A percentile compares a stretch with the other conserved stretches of the same genome.
phyloP scores from a whole-genome alignment of 495 filamentous ascomycete genomes.

The Aspergillus nidulans region DNA sequence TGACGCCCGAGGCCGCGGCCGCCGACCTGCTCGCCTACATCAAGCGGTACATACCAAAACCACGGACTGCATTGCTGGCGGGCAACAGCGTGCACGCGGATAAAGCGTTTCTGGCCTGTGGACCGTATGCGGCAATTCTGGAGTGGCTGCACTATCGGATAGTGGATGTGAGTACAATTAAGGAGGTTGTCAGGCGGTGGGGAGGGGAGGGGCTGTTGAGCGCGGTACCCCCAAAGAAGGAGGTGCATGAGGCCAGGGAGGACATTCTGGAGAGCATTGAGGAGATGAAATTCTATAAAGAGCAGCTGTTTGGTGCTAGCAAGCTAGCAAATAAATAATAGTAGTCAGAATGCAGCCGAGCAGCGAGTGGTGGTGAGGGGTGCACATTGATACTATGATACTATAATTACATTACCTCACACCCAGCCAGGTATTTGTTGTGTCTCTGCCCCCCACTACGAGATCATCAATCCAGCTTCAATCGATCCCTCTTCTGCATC shows the following conservation, averaged over 20 bases:
- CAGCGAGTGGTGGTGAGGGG: not conserved
- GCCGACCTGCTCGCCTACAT: slow-evolving; percentile 73
- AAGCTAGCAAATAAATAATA: not conserved
- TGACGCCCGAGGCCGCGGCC: slow-evolving; percentile 68
- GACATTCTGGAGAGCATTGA: slow-evolving; percentile 95
- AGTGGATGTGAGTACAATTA: slow-evolving; percentile 84
- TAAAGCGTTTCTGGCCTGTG: slow-evolving; percentile 70
- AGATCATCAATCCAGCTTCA: not conserved
- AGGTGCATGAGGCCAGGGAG: slow-evolving; percentile 73
- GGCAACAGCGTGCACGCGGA: slow-evolving; percentile 93
- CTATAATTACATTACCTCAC: not conserved
- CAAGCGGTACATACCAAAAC: slow-evolving; percentile 58
- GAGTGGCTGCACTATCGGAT: slow-evolving; percentile 84
- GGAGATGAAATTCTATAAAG: slow-evolving; percentile 77
- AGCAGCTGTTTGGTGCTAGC: slow-evolving; percentile 27
- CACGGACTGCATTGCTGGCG: slow-evolving; percentile 65
- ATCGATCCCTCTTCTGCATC: not conserved
- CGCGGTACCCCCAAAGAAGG: slow-evolving; percentile 64
- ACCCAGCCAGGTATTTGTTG: not conserved
- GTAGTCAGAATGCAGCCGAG: not conserved
- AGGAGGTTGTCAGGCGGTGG: slow-evolving; percentile 86
- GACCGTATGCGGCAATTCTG: slow-evolving; percentile 66
- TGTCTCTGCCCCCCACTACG: slow-evolving; percentile 5
- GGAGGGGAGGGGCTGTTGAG: slow-evolving; percentile 54
- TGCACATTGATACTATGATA: slow-evolving; percentile 8